Base-by-base conservation (phyloP, 2,329 filamentous ascomycete species). In the Paraconiothyrium brasiliense region DNA sequence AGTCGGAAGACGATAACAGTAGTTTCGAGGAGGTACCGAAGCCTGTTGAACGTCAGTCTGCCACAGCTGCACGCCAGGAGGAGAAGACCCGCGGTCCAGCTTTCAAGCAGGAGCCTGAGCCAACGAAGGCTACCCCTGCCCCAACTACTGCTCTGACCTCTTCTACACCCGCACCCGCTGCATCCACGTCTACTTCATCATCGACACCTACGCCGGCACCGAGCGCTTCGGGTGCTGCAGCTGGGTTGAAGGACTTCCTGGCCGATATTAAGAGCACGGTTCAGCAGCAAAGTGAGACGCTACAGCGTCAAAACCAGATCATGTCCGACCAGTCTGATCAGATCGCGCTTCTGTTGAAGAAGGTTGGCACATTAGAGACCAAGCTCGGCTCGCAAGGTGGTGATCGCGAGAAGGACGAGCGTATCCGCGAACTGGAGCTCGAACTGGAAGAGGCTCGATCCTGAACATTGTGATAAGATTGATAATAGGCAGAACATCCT, bases 1-100 rank as follows among this genome's bases (percentile, higher is more conserved):
- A 87, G 0, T 80, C 83, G 1, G 84, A 87, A 20, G 88, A 89
- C 50, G 90, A 92, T 60, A 85, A 86, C 32, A 94, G 92, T 0
- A 92, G 90, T 80, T 97, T 97, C 68, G 94, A 97, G 75, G 93
- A 97, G 75, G 86, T 95, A 35, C 79, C 90, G 35, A 93, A 92
- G 75, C 92, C 92, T 22, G 81, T 87, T 11, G 90, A 92, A 69
- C 89, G 91, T 50, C 81, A 81, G 24, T 67, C 75, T 3, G 71
- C 70, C 35, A 74, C 76, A 9, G 70, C 76, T 39, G 65, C 73
- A 2, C 74, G 74, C 35, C 76, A 56, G 59, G 79, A 82, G 67
- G 76, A 80, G 67, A 81, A 81, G 71, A 75, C 76, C 5, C 69
- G 66, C 22, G 68, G 73, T 2, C 75, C 75, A 7, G 69, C 68